Conservation (phyloP, 1,284 basidiomycete species). For the Anthracocystis setariae region DNA sequence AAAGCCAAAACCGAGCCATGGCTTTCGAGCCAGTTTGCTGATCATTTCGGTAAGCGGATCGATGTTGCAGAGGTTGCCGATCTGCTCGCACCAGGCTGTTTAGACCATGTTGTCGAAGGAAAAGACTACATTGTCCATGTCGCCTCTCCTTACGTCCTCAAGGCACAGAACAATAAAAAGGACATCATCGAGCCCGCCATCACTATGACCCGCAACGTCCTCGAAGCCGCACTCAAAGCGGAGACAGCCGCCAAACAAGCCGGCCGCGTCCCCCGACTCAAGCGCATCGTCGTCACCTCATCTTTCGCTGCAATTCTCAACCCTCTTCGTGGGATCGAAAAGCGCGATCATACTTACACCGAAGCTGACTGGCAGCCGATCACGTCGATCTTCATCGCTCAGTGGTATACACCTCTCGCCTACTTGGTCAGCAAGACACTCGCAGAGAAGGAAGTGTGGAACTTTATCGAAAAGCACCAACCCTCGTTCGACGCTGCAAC, state of each 20-base stretch:
- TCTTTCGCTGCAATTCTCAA: conserved; percentile 47
- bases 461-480: conserved; percentile 63
- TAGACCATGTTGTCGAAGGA: conserved; percentile 26
- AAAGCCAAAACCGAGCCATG: conserved; percentile 42
- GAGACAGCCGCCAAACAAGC: conserved; percentile 25
- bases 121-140: conserved; percentile 49
- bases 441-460: conserved; percentile 67
- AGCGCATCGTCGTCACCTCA: conserved; percentile 45
- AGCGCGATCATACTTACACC: conserved; percentile 45
- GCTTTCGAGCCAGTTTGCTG: conserved; percentile 30
- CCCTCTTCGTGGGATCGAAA: conserved; percentile 38
- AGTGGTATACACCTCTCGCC: conserved; percentile 46
- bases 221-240: conserved; percentile 38
- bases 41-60: conserved; percentile 17
- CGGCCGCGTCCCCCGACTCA: conserved; percentile 22
- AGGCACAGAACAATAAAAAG: conserved; percentile 28
- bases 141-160: conserved; percentile 41
- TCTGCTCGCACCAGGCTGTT: conserved; percentile 23
- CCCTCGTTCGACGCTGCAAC: conserved; percentile 45
- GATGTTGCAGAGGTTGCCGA: conserved; percentile 28
- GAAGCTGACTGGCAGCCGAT: conserved; percentile 47
- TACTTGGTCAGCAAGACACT: conserved; percentile 68
- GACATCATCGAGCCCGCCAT: conserved; percentile 46
- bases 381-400: conserved; percentile 24
- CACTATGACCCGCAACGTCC: conserved; percentile 45